phyloP scores from a whole-genome alignment of 768 basidiomycete genomes.

The Lyophyllum shimeji region DNA sequence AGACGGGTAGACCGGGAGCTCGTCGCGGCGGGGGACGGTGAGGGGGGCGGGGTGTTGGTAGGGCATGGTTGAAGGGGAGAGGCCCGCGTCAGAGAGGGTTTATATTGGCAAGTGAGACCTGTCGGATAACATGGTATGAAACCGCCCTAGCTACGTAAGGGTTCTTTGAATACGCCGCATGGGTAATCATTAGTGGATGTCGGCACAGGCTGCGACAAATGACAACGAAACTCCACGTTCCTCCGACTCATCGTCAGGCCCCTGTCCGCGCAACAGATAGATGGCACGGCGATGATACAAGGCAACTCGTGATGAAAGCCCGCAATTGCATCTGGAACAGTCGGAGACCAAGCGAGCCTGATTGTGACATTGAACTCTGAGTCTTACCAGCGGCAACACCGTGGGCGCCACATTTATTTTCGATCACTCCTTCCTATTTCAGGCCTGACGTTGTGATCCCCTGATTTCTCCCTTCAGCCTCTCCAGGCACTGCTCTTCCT shows the following conservation, averaged over 20 bases:
- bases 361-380: conserved; percentile 1
- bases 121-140: conserved; percentile 10
- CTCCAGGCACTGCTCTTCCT: not conserved
- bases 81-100: conserved; percentile 14
- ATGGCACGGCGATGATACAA: not conserved
- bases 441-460: not conserved
- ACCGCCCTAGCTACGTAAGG: conserved; percentile 30
- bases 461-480: not conserved
- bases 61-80: conserved; percentile 22
- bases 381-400: not conserved
- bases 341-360: conserved; percentile 10
- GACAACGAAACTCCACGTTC: conserved; percentile 15
- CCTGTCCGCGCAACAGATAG: not conserved
- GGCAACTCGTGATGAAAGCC: not conserved
- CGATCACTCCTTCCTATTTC: not conserved
- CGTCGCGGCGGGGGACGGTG: not conserved
- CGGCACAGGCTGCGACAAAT: conserved; percentile 13
- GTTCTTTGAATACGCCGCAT: conserved; percentile 20
- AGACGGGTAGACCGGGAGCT: no score
- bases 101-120: conserved; percentile 30
- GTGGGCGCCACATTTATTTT: conserved; percentile 19
- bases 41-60: conserved; percentile 11
- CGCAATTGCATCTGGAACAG: not conserved
- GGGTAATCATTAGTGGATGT: conserved; percentile 15
- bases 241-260: conserved; percentile 12